Base-by-base conservation (phyloP, 2,329 filamentous ascomycete species). In the Microdochium bolleyi region DNA sequence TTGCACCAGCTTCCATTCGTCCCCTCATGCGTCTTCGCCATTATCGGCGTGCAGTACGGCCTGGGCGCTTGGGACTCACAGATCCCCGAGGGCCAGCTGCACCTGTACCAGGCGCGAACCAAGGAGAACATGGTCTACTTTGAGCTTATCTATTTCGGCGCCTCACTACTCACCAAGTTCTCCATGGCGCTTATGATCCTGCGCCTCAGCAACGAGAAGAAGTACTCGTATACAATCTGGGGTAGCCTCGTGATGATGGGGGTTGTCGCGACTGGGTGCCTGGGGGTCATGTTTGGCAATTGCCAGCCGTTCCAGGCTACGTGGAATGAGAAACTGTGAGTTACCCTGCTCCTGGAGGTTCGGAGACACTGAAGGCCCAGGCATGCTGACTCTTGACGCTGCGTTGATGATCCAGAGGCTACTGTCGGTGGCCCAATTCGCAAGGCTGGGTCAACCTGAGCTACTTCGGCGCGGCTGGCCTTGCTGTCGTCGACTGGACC, bases 401-500 rank as follows among this genome's bases (percentile, higher is more conserved):
- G 9, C 49, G 38, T 27, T 2, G 5, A 22, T 48, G 52, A 21
- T 54, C 25, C 2, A 21, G 19, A 22, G 3, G 25, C 27, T 52
- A 55, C 19, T 51, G 56, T 16, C 21, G 32, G 16, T 51, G 53
- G 51, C 51, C 34, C n/a, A 50, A 50, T 41, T 50, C 49, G 27
- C 25, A 57, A 10, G 54, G 55, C 5, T 56, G 53, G 32, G 50
- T 52, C 19, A 44, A 48, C 22, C 52, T 61, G 34, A 60, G 59
- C 48, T 57, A 57, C 24, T 51, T 56, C 24, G 59, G 58, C 3
- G 59, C 62, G 0, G 52, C 56, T 2, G 56, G 62, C 4, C 60
- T 61, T 16, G 60, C 61, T 3, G 51, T 58, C 1, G 56, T 60
- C 0, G 65, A 66, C 37, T 66, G 64, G 63, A 54, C 58, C 1